Evolutionary conservation across 192 early-diverging fungal species (phyloP), one percentile per base, ranked within the genome.

Genomic region (Cladochytrium replicatum): DNA sequence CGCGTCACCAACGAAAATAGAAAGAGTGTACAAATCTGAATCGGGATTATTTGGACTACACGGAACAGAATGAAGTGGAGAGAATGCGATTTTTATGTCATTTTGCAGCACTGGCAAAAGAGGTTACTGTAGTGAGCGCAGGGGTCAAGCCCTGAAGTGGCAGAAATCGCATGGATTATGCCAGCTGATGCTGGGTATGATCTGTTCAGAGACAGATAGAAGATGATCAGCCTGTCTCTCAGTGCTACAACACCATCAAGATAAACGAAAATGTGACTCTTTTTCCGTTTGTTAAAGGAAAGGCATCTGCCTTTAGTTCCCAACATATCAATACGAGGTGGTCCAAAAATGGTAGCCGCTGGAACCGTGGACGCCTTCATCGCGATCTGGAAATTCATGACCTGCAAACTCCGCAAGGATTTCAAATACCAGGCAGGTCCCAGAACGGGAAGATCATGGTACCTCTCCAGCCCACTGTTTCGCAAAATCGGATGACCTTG

Each of bases 281-380:
- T 29, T 3, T 31, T 41, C 24, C 23, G 84, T 79, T 93, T 98
- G 55, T 89, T 89, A 1, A 88, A 87, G 52, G 91, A 90, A 52
- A 78, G 85, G 39, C 80, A 84, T 45, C 75, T 1, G 76, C 71
- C 25, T 96, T 96, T 57, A 89, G 89, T 0, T 78, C 85, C 2
- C 80, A 86, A n/a, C n/a, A n/a, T n/a, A n/a, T n/a, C n/a, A n/a
- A n/a, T n/a, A n/a, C n/a, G n/a, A n/a, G n/a, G n/a, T 47, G 88
- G 90, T 5, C 80, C 84, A 37, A 85, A 74, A 30, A 55, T 97
- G n/a, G 89, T 73, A n/a, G n/a, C n/a, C 4, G 93, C 91, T 19
- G 95, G 95, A 23, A 85, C 82, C 41, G 66, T 77, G 29, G 95
- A 97, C 69, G 95, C 93, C 1, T 89, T 95, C 61, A 88, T 98